These are phyloP conservation scores for Penicillium sp. DNA, from an alignment of 2,329 filamentous ascomycete species.

Conservation along the genomic window DNA sequence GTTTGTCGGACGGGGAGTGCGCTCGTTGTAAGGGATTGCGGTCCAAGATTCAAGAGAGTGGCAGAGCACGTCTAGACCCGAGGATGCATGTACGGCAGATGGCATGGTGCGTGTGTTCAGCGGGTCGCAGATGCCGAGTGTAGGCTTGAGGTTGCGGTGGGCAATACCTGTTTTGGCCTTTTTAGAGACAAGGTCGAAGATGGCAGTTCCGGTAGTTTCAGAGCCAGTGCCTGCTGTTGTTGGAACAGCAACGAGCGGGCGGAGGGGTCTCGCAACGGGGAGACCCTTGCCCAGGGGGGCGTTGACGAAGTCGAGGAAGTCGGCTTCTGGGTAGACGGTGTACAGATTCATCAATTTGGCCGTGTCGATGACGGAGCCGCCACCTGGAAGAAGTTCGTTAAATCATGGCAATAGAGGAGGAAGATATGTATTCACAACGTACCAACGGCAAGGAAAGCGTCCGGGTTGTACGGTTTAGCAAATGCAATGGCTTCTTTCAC, in stretches of 20 bases:
- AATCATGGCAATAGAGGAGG: background rate
- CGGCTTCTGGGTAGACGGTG: slow-evolving; percentile 83
- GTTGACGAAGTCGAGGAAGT: slow-evolving; percentile 97
- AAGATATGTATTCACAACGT: slow-evolving; percentile 15
- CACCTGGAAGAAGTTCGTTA: slow-evolving; percentile 43
- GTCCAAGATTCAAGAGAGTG: slow-evolving; percentile 97
- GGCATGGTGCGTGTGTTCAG: slow-evolving; percentile 97
- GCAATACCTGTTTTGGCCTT: slow-evolving; percentile 95
- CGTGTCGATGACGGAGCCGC: slow-evolving; percentile 95
- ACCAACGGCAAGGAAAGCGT: slow-evolving; percentile 91
- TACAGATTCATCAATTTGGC: slow-evolving; percentile 99
- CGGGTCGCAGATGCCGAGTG: slow-evolving; percentile 81
- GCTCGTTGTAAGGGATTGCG: slow-evolving; percentile 89
- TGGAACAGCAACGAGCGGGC: slow-evolving; percentile 78
- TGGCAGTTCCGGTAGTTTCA: slow-evolving; percentile 96
- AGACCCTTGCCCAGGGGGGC: slow-evolving; percentile 84
- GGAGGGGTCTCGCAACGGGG: slow-evolving; percentile 71
- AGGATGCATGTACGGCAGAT: slow-evolving; percentile 85
- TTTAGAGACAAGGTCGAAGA: slow-evolving; percentile 90
- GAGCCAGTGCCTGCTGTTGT: slow-evolving; percentile 87
- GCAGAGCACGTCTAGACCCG: slow-evolving; percentile 91
- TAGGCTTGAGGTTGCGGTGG: slow-evolving; percentile 93
- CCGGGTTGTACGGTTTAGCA: slow-evolving; percentile 76
- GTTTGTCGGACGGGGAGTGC: slow-evolving; percentile 80
- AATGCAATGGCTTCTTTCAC: slow-evolving; percentile 89